Evolutionary conservation across 768 basidiomycete genomes (phyloP).

Genomic region (Lactarius pseudohatsudake): DNA sequence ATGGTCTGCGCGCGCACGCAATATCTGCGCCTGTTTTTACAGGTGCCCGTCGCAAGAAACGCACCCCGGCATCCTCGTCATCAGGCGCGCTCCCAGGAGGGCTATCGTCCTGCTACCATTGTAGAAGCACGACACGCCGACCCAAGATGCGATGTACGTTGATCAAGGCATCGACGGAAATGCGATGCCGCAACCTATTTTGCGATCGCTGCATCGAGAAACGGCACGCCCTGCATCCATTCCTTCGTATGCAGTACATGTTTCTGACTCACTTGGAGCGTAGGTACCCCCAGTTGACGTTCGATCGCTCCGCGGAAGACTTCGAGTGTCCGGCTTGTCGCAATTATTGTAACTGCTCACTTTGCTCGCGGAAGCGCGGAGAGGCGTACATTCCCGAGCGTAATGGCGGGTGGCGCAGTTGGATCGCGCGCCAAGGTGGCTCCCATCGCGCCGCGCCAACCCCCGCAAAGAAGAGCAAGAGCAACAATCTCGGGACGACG

Average conservation of each 20-base stretch:
- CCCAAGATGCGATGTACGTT: conserved; percentile 23
- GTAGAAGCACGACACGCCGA: not conserved
- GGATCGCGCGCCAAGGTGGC: conserved; percentile 1
- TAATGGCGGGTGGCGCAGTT: conserved; percentile 28
- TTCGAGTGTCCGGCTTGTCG: conserved; percentile 51
- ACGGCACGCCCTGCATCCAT: conserved; percentile 5
- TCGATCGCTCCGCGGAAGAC: conserved; percentile 32
- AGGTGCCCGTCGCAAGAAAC: not conserved
- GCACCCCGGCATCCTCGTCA: not conserved
- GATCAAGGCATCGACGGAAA: not conserved
- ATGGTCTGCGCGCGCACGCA: not conserved
- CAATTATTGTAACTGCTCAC: conserved; percentile 49
- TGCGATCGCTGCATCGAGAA: conserved; percentile 28
- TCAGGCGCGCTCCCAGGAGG: no score
- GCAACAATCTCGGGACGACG: not conserved
- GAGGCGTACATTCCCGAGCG: conserved; percentile 44
- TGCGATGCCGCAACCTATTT: conserved; percentile 14
- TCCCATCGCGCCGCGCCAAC: not conserved
- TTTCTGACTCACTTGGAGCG: not conserved
- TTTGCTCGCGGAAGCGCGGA: conserved; percentile 45
- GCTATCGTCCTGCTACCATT: conserved; percentile 15
- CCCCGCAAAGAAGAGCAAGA: not conserved
- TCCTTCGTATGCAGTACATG: not conserved
- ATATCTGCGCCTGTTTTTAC: not conserved
- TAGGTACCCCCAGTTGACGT: conserved; percentile 44